phyloP scores from a whole-genome alignment of 164 flowering plant species.

The Nymphaea thermarum region DNA sequence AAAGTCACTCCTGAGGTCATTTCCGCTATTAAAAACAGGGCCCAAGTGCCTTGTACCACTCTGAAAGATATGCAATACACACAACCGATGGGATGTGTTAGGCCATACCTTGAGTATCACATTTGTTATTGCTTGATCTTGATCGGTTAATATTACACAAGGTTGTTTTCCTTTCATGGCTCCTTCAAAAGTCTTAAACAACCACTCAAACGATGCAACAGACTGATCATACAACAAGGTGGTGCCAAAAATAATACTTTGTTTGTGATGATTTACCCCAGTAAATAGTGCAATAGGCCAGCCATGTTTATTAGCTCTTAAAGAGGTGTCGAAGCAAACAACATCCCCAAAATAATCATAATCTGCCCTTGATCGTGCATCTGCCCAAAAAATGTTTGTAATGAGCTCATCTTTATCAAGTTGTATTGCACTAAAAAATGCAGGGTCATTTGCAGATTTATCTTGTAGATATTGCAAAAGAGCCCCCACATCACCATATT shows the following conservation, averaged over 20 bases:
- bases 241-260: constrained; percentile 3
- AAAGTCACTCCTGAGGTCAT: constrained; percentile 1
- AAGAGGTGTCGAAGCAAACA: constrained; percentile 4
- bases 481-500: neutral
- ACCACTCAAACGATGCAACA: constrained; percentile 6
- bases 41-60: constrained; percentile 8
- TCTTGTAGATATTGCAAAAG: neutral
- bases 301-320: neutral
- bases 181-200: constrained; percentile 4
- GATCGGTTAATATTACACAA: constrained; percentile 5
- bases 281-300: constrained; percentile 7
- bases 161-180: constrained; percentile 9
- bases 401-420: constrained; percentile 9
- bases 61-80: constrained; percentile 7
- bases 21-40: neutral
- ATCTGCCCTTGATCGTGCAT: constrained; percentile 4
- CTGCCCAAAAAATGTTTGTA: constrained; percentile 13
- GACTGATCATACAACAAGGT: constrained; percentile 3
- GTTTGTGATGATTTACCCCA: constrained; percentile 8
- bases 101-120: constrained; percentile 4
- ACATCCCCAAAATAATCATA: constrained; percentile 1
- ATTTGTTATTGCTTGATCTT: neutral
- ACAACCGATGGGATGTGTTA: constrained; percentile 6
- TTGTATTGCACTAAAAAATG: constrained; percentile 8
- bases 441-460: constrained; percentile 1